phyloP scores from a whole-genome alignment of 495 filamentous ascomycete species.

The Rhypophila decipiens region DNA sequence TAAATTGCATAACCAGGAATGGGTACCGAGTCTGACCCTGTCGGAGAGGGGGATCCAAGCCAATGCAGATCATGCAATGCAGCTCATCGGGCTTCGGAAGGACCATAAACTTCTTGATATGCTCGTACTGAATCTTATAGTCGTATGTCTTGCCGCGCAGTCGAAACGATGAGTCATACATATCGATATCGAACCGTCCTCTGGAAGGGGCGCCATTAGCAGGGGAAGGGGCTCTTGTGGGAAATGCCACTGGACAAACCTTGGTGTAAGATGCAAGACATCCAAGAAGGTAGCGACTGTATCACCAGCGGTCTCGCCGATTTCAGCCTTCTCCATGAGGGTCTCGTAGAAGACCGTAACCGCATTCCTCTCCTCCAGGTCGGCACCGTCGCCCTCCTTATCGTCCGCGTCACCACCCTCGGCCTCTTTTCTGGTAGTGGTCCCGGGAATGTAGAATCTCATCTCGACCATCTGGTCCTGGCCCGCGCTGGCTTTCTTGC shows the following conservation, averaged over 20 bases:
- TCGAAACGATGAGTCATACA: conserved; percentile 98
- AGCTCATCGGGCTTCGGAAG: conserved; percentile 96
- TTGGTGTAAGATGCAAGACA: conserved; percentile 93
- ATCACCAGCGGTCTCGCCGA: conserved; percentile 95
- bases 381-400: conserved; percentile 59
- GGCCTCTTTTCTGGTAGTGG: conserved; percentile 77
- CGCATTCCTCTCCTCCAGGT: conserved; percentile 80
- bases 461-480: conserved; percentile 94
- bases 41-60: conserved; percentile 89
- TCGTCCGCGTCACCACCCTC: conserved; percentile 64
- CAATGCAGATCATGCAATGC: conserved; percentile 90
- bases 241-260: conserved; percentile 45
- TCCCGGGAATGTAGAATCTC: conserved; percentile 97
- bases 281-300: conserved; percentile 97
- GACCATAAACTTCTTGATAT: conserved; percentile 97
- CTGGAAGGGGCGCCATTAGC: conserved; percentile 44
- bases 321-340: conserved; percentile 97
- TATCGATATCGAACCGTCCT: conserved; percentile 99
- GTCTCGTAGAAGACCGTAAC: conserved; percentile 95
- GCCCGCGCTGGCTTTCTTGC: conserved; percentile 81
- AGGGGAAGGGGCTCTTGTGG: background rate
- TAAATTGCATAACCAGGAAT: conserved; percentile 99
- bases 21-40: conserved; percentile 98
- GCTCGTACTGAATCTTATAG: conserved; percentile 98
- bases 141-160: conserved; percentile 99